Conservation (phyloP, 192 early-diverging fungal species). For the Chytriomyces sp. region DNA sequence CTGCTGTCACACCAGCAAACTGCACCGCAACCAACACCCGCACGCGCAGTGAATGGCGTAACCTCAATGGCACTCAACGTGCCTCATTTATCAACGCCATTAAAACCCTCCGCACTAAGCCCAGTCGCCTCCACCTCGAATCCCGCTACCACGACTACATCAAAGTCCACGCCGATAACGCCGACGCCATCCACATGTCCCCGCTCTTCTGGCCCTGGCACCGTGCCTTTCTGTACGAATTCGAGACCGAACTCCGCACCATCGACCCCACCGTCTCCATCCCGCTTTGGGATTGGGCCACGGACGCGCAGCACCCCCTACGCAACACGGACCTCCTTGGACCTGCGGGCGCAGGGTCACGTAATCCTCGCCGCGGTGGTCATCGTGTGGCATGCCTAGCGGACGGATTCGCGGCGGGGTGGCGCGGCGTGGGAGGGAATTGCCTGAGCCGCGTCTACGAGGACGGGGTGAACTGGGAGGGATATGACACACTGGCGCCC, state of each 20-base stretch:
- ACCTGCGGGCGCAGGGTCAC: too few relatives aligned
- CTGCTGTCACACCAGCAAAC: too few relatives aligned
- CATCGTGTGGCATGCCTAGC: too few relatives aligned
- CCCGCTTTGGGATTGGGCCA: conserved; percentile 53
- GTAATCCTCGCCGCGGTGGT: too few relatives aligned
- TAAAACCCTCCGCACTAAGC: too few relatives aligned
- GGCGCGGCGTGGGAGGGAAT: neutral
- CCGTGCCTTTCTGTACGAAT: conserved; percentile 12
- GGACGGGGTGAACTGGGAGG: neutral
- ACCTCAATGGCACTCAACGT: too few relatives aligned
- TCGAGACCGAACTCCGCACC: conserved; percentile 9
- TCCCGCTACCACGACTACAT: too few relatives aligned
- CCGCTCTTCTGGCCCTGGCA: conserved; percentile 38
- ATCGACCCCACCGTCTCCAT: conserved; percentile 9
- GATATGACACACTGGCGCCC: neutral
- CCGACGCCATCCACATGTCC: neutral
- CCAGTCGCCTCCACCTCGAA: too few relatives aligned
- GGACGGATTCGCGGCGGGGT: conserved; percentile 2
- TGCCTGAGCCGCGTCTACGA: neutral
- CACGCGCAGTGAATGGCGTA: too few relatives aligned
- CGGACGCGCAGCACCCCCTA: neutral
- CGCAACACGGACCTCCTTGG: neutral
- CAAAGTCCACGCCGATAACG: neutral
- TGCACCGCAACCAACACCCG: too few relatives aligned
- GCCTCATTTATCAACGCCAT: too few relatives aligned